phyloP scores from a whole-genome alignment of 2,329 filamentous ascomycete species.

The Chrysoporthe cubensis region DNA sequence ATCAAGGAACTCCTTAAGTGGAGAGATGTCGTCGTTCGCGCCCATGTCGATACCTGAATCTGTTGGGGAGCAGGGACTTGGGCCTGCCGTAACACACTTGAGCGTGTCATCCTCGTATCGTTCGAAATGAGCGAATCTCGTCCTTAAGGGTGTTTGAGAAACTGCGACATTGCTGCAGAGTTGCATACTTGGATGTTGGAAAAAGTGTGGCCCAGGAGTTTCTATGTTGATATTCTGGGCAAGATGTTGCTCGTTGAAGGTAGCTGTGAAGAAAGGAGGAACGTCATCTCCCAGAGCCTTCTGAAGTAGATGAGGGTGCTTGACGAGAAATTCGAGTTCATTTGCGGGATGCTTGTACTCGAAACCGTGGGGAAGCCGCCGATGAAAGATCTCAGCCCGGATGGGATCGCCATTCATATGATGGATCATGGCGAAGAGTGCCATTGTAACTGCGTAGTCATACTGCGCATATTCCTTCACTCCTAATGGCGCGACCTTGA shows the following conservation, averaged over 20 bases:
- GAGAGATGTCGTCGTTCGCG: neutral
- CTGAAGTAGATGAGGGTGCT: conserved; percentile 5
- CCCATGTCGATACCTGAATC: conserved; percentile 10
- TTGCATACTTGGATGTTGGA: neutral
- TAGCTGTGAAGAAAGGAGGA: neutral
- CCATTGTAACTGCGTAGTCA: conserved; percentile 33
- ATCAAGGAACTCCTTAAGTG: neutral
- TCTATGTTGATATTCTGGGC: neutral
- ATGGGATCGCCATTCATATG: conserved; percentile 33
- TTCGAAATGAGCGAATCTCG: conserved; percentile 8
- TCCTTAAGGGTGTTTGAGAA: neutral
- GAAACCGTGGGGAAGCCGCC: conserved; percentile 25
- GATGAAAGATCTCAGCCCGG: conserved; percentile 32
- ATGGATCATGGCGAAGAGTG: conserved; percentile 33
- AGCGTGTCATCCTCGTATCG: conserved; percentile 11
- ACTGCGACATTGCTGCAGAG: too few species aligned
- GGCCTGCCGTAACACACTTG: conserved; percentile 6
- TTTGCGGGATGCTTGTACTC: conserved; percentile 13
- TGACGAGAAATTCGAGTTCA: conserved; percentile 15
- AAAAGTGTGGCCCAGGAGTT: neutral
- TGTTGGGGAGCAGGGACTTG: conserved; percentile 1
- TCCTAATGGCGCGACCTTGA: conserved; percentile 22
- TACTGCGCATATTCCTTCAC: conserved; percentile 11
- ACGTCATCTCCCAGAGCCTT: conserved; percentile 8
- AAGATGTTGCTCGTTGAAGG: neutral